A percentile compares a stretch with the other conserved stretches of the same genome.
phyloP scores from a whole-genome alignment of 345 rosid species.

The Salix exigua region DNA sequence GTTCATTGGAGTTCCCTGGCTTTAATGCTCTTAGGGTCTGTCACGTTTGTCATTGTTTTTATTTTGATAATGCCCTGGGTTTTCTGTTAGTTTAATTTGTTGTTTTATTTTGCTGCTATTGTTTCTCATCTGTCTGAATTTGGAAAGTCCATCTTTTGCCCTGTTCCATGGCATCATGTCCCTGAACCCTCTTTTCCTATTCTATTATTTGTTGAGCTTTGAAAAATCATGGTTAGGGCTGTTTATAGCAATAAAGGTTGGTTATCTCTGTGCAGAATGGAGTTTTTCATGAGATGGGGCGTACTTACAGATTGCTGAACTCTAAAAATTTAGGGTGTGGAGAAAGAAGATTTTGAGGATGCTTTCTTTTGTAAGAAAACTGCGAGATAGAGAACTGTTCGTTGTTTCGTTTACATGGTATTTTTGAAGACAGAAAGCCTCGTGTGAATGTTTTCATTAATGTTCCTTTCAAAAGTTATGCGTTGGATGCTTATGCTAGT shows the following conservation, averaged over 20 bases:
- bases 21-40: conserved; percentile 10
- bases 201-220: not conserved
- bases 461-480: no score
- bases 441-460: no score
- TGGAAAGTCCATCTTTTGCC: conserved; percentile 3
- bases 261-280: not conserved
- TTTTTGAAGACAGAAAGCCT: no score
- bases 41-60: conserved; percentile 21
- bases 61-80: conserved; percentile 18
- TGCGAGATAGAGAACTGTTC: not conserved
- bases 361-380: no score
- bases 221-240: not conserved
- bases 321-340: not conserved
- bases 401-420: no score
- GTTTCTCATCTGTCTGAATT: conserved; percentile 3
- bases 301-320: not conserved
- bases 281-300: not conserved
- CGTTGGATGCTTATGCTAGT: no score
- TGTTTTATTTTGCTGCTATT: conserved; percentile 7
- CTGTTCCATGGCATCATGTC: not conserved
- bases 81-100: not conserved
- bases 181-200: not conserved
- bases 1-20: not conserved
- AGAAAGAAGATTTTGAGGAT: not conserved
- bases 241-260: no score